These are phyloP conservation scores for Castanea sativa DNA, from an alignment of 306 rosid species.

Conservation along the genomic window DNA sequence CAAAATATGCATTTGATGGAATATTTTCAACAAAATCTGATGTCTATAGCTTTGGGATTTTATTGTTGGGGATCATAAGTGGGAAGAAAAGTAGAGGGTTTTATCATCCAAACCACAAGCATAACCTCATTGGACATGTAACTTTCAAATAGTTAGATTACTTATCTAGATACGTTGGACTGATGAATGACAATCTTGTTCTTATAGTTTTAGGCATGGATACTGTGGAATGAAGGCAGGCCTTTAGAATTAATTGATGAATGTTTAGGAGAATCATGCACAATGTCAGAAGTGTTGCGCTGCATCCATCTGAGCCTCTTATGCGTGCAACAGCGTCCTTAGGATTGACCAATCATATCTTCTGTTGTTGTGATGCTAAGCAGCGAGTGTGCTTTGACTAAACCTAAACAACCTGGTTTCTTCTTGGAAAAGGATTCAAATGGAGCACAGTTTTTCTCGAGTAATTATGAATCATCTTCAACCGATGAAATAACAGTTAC, in stretches of 20 bases:
- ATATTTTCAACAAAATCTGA: conserved; percentile 50
- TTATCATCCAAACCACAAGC: conserved; percentile 21
- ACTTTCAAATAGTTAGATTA: conserved; percentile 1
- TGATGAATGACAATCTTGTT: background rate
- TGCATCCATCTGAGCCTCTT: conserved; percentile 55
- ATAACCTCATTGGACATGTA: conserved; percentile 55
- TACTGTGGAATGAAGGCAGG: conserved; percentile 20
- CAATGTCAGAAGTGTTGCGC: conserved; percentile 20
- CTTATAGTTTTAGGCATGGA: conserved; percentile 21
- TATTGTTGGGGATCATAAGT: conserved; percentile 42
- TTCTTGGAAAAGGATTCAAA: background rate
- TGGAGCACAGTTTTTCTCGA: conserved; percentile 2
- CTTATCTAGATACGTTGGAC: no score
- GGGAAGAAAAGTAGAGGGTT: conserved; percentile 47
- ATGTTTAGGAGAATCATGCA: conserved; percentile 1
- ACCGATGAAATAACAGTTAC: no score
- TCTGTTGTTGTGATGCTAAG: conserved; percentile 43
- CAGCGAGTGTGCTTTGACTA: conserved; percentile 34
- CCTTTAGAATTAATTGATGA: conserved; percentile 22
- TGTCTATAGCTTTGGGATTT: conserved; percentile 58
- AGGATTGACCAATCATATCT: conserved; percentile 56
- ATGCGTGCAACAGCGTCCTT: conserved; percentile 45
- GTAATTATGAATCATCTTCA: background rate
- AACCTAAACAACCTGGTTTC: conserved; percentile 50
- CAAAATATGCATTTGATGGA: conserved; percentile 52